A percentile compares a stretch with the other conserved stretches of the same genome.
Evolutionary conservation across 2,329 filamentous ascomycete genomes (phyloP).

Genomic region (Rhynchosporium graminicola): DNA sequence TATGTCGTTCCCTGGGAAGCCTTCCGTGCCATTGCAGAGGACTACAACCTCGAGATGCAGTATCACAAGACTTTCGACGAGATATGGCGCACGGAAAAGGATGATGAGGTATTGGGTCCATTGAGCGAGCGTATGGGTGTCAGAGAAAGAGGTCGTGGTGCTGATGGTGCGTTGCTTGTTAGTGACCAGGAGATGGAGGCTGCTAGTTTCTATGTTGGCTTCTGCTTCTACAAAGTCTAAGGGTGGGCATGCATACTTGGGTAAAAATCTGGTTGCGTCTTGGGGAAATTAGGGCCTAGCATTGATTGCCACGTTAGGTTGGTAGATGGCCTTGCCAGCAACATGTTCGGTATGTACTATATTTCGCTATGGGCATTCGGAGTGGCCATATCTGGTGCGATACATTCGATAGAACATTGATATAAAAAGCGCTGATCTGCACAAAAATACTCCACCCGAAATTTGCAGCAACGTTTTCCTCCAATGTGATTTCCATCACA

Average conservation of each 20-base stretch:
- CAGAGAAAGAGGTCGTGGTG: constrained; percentile 61
- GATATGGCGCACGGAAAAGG: constrained; percentile 89
- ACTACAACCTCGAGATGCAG: constrained; percentile 94
- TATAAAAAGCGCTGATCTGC: constrained; percentile 1
- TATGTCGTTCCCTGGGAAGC: constrained; percentile 99
- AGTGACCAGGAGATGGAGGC: constrained; percentile 90
- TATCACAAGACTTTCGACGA: constrained; percentile 91
- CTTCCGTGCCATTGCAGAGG: constrained; percentile 91
- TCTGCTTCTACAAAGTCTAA: constrained; percentile 94
- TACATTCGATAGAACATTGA: background rate
- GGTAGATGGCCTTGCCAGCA: background rate
- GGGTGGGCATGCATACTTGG: background rate
- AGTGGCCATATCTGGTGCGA: background rate
- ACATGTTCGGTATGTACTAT: background rate
- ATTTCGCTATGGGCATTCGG: background rate
- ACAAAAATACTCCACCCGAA: background rate
- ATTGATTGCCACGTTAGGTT: background rate
- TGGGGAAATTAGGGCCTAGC: background rate
- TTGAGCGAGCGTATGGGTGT: constrained; percentile 97
- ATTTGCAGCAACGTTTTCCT: background rate
- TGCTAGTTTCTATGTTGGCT: constrained; percentile 86
- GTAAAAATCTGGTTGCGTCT: background rate
- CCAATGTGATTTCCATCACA: background rate
- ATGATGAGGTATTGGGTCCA: constrained; percentile 76
- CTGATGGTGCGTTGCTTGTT: constrained; percentile 61